Percentiles rank a stretch among this genome's conserved stretches.
Conservation (phyloP, 768 basidiomycete species). For the Collybia sordida region DNA sequence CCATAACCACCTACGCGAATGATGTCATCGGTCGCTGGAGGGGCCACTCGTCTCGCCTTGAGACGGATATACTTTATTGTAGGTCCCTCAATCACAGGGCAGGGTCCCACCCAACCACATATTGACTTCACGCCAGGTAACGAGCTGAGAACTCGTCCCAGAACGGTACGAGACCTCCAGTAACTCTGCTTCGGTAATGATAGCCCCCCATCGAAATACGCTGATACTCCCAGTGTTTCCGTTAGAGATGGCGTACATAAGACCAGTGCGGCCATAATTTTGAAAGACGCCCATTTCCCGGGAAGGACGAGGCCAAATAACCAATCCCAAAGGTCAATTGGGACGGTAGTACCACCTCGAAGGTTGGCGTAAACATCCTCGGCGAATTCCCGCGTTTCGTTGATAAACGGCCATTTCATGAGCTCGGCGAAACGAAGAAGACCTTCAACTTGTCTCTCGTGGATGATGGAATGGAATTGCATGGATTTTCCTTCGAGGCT, state of each 20-base stretch:
- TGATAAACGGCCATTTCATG: constrained; percentile 8
- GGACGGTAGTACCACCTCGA: neutral
- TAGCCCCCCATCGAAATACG: constrained; percentile 1
- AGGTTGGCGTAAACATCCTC: constrained; percentile 7
- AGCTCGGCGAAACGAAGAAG: constrained; percentile 4
- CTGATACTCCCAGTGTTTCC: neutral
- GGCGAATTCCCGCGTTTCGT: constrained; percentile 5
- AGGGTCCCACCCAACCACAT: constrained; percentile 8
- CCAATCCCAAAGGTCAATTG: constrained; percentile 4
- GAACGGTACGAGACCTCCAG: constrained; percentile 2
- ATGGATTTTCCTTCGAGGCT: neutral
- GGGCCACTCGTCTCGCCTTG: neutral
- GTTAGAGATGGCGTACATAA: constrained; percentile 1
- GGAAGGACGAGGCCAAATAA: constrained; percentile 7
- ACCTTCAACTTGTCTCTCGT: constrained; percentile 6
- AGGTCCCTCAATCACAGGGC: constrained; percentile 2
- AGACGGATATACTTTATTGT: neutral
- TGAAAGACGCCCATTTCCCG: constrained; percentile 4
- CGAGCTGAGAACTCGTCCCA: constrained; percentile 4
- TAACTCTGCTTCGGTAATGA: constrained; percentile 1
- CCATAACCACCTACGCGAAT: neutral
- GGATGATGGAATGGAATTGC: constrained; percentile 3
- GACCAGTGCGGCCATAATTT: constrained; percentile 6
- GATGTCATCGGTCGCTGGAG: neutral
- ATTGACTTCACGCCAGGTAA: constrained; percentile 4